Percentiles rank a stretch among this genome's conserved stretches.
Conservation (phyloP, 768 basidiomycete genomes). For the Trametes cinnabarina region DNA sequence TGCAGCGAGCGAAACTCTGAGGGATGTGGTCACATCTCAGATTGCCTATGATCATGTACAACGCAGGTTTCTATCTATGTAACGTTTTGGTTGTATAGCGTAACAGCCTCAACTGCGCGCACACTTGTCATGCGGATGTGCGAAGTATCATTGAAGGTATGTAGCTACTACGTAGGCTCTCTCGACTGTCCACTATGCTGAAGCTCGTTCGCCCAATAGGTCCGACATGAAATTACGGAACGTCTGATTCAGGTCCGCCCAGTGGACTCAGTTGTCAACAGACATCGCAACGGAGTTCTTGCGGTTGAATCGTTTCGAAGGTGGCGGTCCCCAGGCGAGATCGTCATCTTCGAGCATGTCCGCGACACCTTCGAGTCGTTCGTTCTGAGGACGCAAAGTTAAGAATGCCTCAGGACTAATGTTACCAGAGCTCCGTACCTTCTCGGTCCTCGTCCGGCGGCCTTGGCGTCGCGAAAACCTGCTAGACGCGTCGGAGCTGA, state of each 20-base stretch:
- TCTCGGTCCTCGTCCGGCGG: background rate
- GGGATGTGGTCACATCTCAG: background rate
- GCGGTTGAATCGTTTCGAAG: background rate
- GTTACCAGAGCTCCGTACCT: background rate
- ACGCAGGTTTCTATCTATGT: no score
- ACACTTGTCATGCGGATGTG: no score
- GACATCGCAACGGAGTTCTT: background rate
- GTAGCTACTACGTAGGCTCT: no score
- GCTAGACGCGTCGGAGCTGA: background rate
- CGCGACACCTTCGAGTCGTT: constrained; percentile 7
- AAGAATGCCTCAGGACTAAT: background rate
- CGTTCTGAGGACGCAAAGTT: background rate
- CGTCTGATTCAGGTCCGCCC: no score
- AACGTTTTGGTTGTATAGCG: no score
- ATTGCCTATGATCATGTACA: background rate
- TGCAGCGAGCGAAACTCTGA: constrained; percentile 43
- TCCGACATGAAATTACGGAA: no score
- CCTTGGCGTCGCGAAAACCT: background rate
- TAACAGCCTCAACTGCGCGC: no score
- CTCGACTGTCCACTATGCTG: no score
- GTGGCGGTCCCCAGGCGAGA: constrained; percentile 18
- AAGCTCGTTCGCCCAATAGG: no score
- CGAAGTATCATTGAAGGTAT: no score
- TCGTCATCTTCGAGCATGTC: constrained; percentile 25
- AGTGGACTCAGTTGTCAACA: no score